Evolutionary conservation across 2,329 filamentous ascomycete species (phyloP).

Genomic region (Colletotrichum viniferum): DNA sequence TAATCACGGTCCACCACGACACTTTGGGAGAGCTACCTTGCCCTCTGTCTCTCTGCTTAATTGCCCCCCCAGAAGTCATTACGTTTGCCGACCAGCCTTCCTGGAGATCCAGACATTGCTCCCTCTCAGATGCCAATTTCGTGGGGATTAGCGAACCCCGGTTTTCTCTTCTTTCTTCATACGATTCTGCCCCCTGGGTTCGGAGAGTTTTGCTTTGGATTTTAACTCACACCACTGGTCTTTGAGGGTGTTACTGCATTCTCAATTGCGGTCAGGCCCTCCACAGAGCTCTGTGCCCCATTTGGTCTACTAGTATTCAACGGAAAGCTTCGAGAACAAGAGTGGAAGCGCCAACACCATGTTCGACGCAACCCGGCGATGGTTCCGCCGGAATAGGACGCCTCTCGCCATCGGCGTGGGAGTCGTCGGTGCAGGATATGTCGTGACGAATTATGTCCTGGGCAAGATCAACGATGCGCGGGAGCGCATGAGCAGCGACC

Average conservation of each 20-base stretch:
- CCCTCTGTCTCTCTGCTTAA: background rate
- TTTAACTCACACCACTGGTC: background rate
- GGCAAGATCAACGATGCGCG: constrained; percentile 90
- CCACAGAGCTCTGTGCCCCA: background rate
- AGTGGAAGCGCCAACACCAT: constrained; percentile 41
- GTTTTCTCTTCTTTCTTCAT: background rate
- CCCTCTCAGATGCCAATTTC: constrained; percentile 3
- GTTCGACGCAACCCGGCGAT: constrained; percentile 79
- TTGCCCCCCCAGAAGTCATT: background rate
- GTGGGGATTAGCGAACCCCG: background rate
- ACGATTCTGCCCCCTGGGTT: background rate
- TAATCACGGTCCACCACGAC: constrained; percentile 18
- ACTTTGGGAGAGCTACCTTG: background rate
- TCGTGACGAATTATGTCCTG: constrained; percentile 91
- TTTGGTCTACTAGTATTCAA: background rate
- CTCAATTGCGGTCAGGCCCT: background rate
- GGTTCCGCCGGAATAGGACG: constrained; percentile 90
- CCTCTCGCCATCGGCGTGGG: constrained; percentile 87
- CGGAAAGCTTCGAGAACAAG: background rate
- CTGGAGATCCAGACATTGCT: background rate
- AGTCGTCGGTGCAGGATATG: constrained; percentile 86
- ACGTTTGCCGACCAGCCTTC: constrained; percentile 16
- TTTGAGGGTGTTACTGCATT: background rate
- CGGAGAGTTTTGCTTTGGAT: background rate
- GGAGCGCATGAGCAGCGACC: constrained; percentile 95